Conservation (phyloP, 495 filamentous ascomycete species). For the Lindgomyces ingoldianus region DNA sequence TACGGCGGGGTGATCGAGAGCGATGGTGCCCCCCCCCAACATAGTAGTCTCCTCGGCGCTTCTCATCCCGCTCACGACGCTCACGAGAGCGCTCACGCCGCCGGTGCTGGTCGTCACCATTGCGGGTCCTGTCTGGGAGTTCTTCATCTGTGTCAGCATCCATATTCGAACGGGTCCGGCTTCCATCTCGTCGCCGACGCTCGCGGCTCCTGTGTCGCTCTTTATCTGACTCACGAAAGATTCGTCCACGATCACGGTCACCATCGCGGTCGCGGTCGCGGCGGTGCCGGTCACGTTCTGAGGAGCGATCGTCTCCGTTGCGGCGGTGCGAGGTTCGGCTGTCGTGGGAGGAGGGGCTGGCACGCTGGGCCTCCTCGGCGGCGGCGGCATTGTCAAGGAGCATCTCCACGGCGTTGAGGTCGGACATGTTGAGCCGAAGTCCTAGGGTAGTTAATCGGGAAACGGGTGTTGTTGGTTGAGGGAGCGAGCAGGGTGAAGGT, state of each 20-base stretch:
- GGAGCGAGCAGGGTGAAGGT: neutral
- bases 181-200: slow-evolving; percentile 44
- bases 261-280: slow-evolving; percentile 66
- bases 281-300: slow-evolving; percentile 51
- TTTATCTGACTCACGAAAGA: slow-evolving; percentile 12
- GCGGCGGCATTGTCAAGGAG: slow-evolving; percentile 1
- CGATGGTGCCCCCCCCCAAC: slow-evolving; percentile 66
- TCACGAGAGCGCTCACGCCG: slow-evolving; percentile 42
- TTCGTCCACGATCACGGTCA: neutral
- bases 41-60: slow-evolving; percentile 53
- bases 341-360: neutral
- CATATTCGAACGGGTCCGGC: slow-evolving; percentile 13
- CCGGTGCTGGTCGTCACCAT: neutral
- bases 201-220: slow-evolving; percentile 53
- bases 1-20: slow-evolving; percentile 69
- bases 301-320: slow-evolving; percentile 6
- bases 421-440: neutral
- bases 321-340: slow-evolving; percentile 1
- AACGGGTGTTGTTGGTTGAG: neutral
- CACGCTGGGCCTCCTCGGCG: neutral
- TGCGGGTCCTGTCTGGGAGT: neutral
- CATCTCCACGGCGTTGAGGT: slow-evolving; percentile 5
- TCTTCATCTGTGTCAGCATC: slow-evolving; percentile 33
- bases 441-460: neutral
- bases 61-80: slow-evolving; percentile 70